These are phyloP conservation scores for Galerina sulciceps DNA, from an alignment of 768 basidiomycete species.

Conservation along the genomic window DNA sequence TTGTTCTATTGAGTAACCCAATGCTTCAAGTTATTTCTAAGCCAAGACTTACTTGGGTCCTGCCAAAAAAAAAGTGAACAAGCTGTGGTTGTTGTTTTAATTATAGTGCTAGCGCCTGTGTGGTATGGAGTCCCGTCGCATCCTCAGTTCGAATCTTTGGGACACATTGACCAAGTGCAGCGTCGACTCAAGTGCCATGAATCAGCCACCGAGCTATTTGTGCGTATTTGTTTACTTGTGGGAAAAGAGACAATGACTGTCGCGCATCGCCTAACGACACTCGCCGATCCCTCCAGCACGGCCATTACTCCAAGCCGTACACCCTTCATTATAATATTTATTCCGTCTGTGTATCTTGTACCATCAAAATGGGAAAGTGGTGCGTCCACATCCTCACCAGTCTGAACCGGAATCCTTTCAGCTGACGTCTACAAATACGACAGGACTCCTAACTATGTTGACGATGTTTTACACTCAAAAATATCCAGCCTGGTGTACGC, in stretches of 20 bases:
- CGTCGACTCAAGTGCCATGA: not conserved
- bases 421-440: not conserved
- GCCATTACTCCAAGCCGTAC: constrained; percentile 5
- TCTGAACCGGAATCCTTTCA: not conserved
- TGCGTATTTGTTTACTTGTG: constrained; percentile 22
- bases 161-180: too few relatives aligned
- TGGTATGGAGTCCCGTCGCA: too few relatives aligned
- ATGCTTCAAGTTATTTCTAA: too few relatives aligned
- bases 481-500: constrained; percentile 79
- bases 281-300: constrained; percentile 10
- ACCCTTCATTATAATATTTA: constrained; percentile 22
- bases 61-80: too few relatives aligned
- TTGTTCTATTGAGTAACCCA: too few relatives aligned
- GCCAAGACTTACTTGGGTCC: too few relatives aligned
- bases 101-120: too few relatives aligned
- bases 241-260: constrained; percentile 9
- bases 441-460: constrained; percentile 75
- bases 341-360: constrained; percentile 23
- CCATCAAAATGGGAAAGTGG: constrained; percentile 73
- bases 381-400: constrained; percentile 28
- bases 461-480: constrained; percentile 76
- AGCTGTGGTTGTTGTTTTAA: too few relatives aligned
- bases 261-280: constrained; percentile 16
- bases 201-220: constrained; percentile 20
- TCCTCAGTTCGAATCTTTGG: too few relatives aligned